Evolutionary conservation across 352 stramenopile species (phyloP), one percentile per base, ranked within the genome.

Genomic region (Pythium phragmiticola): DNA sequence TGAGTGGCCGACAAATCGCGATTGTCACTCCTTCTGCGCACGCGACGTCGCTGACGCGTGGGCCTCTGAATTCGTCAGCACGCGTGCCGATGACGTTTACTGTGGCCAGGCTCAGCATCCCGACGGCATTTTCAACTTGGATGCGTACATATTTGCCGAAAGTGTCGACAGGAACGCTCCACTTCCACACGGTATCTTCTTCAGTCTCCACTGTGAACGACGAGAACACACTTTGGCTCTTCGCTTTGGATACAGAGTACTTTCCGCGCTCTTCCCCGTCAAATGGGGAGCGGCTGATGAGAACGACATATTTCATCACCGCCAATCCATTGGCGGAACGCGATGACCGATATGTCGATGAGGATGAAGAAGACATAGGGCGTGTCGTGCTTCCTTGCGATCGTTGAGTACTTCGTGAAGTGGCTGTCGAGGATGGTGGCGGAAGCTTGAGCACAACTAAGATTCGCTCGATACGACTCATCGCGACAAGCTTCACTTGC

Each of bases 231-330:
- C 82, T 91, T 11, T 88, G 76, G 1, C 59, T 56, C 60, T 79
- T 87, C 2, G 82, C 73, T 34, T 76, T 73, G 0, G 76, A 63
- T 0, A 92, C 76, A 7, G 80, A 70, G 50, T 89, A 83, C 50
- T 89, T 90, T 17, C 84, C 84, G 13, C 75, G 77, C 33, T 83
- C 68, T 19, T 91, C 79, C 0, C 60, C 57, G n/a, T 89, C 82
- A 39, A 92, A 93, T 9, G 69, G 72, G 13, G 70, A 68, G 33
- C 82, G 70, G 23, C 80, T 87, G 36, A 90, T 74, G 45, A 88
- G 54, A 17, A 90, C 55, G 2, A 66, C 57, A 34, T 82, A 87
- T 46, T 84, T 86, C 3, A 70, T 49, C 9, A 49, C 14, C 49
- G 33, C 21, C 3, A 45, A 17, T 9, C 30, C 16, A 30, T 53